Evolutionary conservation across 2,329 filamentous ascomycete genomes (phyloP).

Genomic region (Ophiostoma piceae): DNA sequence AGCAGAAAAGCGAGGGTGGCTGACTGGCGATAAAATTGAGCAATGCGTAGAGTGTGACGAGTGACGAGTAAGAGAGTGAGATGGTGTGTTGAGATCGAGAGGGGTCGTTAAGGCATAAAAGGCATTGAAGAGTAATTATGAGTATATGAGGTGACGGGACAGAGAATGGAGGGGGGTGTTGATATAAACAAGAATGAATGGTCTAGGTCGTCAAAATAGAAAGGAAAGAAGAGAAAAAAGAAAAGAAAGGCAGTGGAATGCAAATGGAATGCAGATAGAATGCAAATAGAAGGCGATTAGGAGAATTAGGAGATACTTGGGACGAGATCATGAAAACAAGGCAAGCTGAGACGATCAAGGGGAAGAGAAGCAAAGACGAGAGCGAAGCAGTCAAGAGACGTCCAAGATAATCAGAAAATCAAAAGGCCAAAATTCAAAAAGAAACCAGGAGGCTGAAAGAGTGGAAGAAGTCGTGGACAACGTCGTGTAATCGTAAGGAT

Average conservation of each 20-base stretch:
- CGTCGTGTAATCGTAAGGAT: neutral
- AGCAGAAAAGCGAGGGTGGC: slow-evolving; percentile 14
- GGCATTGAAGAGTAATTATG: slow-evolving; percentile 24
- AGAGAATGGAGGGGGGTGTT: slow-evolving; percentile 17
- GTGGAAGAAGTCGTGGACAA: slow-evolving; percentile 1
- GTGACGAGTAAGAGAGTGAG: neutral
- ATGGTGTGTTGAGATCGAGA: slow-evolving; percentile 2
- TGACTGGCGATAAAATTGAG: neutral
- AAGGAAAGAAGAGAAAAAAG: neutral
- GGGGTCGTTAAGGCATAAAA: slow-evolving; percentile 23
- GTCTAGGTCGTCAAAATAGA: slow-evolving; percentile 7
- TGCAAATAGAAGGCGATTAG: slow-evolving; percentile 4
- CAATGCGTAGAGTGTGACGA: neutral
- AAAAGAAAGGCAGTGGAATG: neutral
- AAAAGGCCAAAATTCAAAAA: neutral
- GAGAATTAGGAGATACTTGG: slow-evolving; percentile 12
- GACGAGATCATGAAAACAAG: slow-evolving; percentile 14
- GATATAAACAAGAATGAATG: slow-evolving; percentile 12
- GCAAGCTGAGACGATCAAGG: neutral
- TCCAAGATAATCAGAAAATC: neutral
- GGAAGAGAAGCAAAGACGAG: neutral
- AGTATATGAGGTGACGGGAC: slow-evolving; percentile 15
- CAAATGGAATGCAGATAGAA: slow-evolving; percentile 4
- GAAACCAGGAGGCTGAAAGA: neutral
- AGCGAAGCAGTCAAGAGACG: neutral